Evolutionary conservation across 495 filamentous ascomycete genomes (phyloP), one percentile per base, ranked within the genome.

Genomic region (Hypoxylon fragiforme): DNA sequence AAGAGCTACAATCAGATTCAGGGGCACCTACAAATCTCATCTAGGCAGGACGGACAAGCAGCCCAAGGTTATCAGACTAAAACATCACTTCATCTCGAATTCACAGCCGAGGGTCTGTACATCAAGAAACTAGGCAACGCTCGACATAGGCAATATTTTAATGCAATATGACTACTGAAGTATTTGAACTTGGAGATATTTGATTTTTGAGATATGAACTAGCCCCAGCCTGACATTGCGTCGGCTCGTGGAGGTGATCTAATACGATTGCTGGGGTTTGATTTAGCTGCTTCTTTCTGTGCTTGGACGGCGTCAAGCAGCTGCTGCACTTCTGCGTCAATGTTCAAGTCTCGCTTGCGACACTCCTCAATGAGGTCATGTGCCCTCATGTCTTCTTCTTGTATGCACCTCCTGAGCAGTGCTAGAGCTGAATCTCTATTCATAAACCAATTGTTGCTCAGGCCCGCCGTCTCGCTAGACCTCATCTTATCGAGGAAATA

Each of bases 401-500:
- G 42, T 32, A 72, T 72, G 44, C 75, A 79, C 46, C 72, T 69
- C 56, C 64, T 67, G 4, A 76, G 63, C 54, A 85, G 57, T 3
- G 60, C 67, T 12, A 67, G 13, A 36, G 72, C 58, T 2, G 71
- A 69, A 36, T 31, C 47, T 30, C 54, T 65, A 26, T 70, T 73
- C 36, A 81, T 72, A 62, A 76, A 76, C 50, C 52, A 55, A 19
- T 54, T 46, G 45, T 56, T 61, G 11, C 40, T 16, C 14, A 43
- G 16, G 7, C 47, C 46, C 14, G 44, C 43, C 21, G 57, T 50
- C 41, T 50, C 55, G 14, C 30, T 15, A 44, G 38, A 20, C 62
- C 50, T 43, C 80, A 88, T 83, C 62, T 81, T 78, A 12, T 76
- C 68, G 3, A 86, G 67, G 51, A 83, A 85, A 9, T 60, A 55